These are phyloP conservation scores for Citeromyces hawaiiensis DNA, from an alignment of 1,139 yeast genomes.

Conservation along the genomic window DNA sequence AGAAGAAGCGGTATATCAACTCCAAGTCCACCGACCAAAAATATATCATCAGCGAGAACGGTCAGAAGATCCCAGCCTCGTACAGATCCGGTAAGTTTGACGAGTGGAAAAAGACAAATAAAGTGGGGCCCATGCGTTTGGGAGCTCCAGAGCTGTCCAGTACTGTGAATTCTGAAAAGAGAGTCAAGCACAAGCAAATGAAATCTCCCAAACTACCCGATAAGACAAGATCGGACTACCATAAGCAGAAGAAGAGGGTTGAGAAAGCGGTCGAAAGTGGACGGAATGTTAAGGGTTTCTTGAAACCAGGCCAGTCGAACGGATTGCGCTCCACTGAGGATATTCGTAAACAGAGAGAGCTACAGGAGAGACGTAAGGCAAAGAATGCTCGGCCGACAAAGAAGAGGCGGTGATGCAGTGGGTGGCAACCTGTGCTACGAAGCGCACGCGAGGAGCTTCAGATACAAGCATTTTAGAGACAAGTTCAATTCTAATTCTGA, in stretches of 20 bases:
- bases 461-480: too few species aligned
- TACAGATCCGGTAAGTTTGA: conserved; percentile 86
- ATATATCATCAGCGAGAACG: conserved; percentile 89
- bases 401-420: conserved; percentile 21
- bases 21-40: conserved; percentile 71
- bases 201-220: conserved; percentile 87
- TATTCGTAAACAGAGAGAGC: conserved; percentile 64
- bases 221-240: conserved; percentile 76
- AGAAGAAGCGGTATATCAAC: conserved; percentile 83
- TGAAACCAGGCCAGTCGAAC: conserved; percentile 22
- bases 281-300: conserved; percentile 56
- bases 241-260: conserved; percentile 73
- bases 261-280: conserved; percentile 74
- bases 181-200: conserved; percentile 59
- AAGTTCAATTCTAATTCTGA: too few species aligned
- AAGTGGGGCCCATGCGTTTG: conserved; percentile 35
- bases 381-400: conserved; percentile 81
- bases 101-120: conserved; percentile 74
- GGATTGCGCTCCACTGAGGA: conserved; percentile 63
- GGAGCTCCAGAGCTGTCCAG: conserved; percentile 34
- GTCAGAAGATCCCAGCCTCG: conserved; percentile 86
- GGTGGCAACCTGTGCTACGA: neutral
- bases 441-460: too few species aligned
- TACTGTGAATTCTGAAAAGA: conserved; percentile 19
- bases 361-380: conserved; percentile 58